Percentiles rank a stretch among this genome's conserved stretches.
Evolutionary conservation across 352 stramenopile species (phyloP).

Genomic region (Phytophthora capsici): DNA sequence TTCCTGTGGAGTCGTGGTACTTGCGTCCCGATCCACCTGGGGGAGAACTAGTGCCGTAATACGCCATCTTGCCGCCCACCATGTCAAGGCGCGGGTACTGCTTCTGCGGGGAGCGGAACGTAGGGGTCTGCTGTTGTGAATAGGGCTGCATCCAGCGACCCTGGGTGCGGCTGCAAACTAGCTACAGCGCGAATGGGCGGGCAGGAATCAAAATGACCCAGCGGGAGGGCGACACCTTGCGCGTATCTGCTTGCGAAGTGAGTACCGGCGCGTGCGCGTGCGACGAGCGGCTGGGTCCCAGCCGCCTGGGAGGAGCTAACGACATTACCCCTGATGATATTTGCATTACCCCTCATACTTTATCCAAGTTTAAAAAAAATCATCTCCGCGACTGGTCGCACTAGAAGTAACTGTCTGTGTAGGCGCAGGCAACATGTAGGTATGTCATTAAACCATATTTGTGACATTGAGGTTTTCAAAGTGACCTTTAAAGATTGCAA

Average conservation of each 20-base stretch:
- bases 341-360: too few species aligned
- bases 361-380: too few species aligned
- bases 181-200: constrained; percentile 15
- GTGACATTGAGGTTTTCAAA: too few species aligned
- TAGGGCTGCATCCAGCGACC: constrained; percentile 22
- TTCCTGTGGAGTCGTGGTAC: constrained; percentile 41
- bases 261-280: constrained; percentile 12
- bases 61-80: constrained; percentile 23
- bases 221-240: constrained; percentile 5
- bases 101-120: constrained; percentile 11
- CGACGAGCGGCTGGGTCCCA: constrained; percentile 16
- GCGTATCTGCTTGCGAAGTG: constrained; percentile 18
- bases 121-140: constrained; percentile 8
- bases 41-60: constrained; percentile 26
- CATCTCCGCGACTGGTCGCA: too few species aligned
- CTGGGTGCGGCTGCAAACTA: neutral
- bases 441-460: too few species aligned
- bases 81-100: constrained; percentile 24
- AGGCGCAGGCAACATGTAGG: too few species aligned
- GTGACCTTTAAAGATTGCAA: too few species aligned
- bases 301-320: too few species aligned
- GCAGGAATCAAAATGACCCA: constrained; percentile 28
- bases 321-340: too few species aligned
- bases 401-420: too few species aligned
- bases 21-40: constrained; percentile 21